Evolutionary conservation across 148 eudicot genomes (phyloP), one percentile per base, ranked within the genome.

Genomic region (Camellia lanceoleosa): DNA sequence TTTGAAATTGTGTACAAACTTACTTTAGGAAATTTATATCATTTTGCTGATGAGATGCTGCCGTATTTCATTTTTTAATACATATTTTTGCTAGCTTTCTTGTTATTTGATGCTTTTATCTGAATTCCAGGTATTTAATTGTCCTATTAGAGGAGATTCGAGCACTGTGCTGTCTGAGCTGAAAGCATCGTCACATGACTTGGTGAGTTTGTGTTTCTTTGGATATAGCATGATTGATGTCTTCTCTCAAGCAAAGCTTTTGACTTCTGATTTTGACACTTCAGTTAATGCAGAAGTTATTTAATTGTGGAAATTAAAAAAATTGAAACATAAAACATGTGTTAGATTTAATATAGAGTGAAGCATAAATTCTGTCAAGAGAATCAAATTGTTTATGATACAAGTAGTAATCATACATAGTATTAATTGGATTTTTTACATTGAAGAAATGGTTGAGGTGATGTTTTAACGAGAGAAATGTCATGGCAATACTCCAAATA

Each of bases 131-230:
- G 99, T 96, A 55, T 95, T 95, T 77, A 92, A 91, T 74, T 95
- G 98, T 73, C 99, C 99, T 14, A 92, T 95, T 38, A 89, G 99
- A 85, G 84, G 86, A 65, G 99, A 96, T 82, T 96, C 99, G 56
- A 97, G 97, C 18, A 59, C 94, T 64, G 91, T 96, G 63, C 81
- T 96, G 89, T 77, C 93, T 59, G 99, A 93, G 82, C 84, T 96
- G 71, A 96, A 91, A 84, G 86, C 74, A 75, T 87, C 99, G 20
- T 93, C 99, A 18, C 98, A 96, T 87, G 99, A 96, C 82, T 84
- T 95, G 91, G 98, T 93, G 87, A 86, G 95, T 78, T 30, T 63
- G 54, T 79, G 75, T 52, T 73, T 52, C n/a, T 73, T 73, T 3
- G 41, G 42, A 9, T 54, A 13, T 55, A 76, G 44, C 59, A 43